Evolutionary conservation across 192 early-diverging fungal species (phyloP).

Genomic region (Mycoemilia scoparia): DNA sequence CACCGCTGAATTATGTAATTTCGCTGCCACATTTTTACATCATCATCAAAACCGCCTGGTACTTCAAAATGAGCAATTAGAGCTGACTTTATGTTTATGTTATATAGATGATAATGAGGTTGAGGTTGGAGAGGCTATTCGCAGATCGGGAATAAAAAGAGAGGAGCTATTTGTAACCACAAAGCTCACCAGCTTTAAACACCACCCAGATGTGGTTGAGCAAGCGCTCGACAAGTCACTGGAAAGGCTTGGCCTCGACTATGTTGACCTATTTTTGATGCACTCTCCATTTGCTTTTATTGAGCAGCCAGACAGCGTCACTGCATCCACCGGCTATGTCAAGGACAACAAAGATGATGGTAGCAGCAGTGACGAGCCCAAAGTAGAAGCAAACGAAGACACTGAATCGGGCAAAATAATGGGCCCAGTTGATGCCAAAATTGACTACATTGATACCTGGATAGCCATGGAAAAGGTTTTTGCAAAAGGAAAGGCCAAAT

Average conservation of each 20-base stretch:
- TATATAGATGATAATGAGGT: slow-evolving; percentile 59
- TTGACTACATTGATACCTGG: slow-evolving; percentile 33
- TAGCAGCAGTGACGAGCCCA: slow-evolving; percentile 5
- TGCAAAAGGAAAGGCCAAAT: slow-evolving; percentile 24
- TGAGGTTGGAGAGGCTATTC: slow-evolving; percentile 60
- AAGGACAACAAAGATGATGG: too few species aligned
- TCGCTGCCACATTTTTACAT: too few species aligned
- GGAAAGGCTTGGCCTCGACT: slow-evolving; percentile 41
- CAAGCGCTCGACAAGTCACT: slow-evolving; percentile 39
- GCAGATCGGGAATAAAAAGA: slow-evolving; percentile 38
- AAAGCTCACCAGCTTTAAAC: slow-evolving; percentile 51
- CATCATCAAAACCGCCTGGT: too few species aligned
- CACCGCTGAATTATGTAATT: slow-evolving; percentile 41
- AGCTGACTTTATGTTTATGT: too few species aligned
- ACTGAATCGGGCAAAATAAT: slow-evolving; percentile 11
- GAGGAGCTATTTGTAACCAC: slow-evolving; percentile 62
- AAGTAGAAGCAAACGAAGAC: slow-evolving; percentile 21
- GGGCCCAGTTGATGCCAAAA: slow-evolving; percentile 3
- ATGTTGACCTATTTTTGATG: slow-evolving; percentile 68
- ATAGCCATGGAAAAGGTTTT: slow-evolving; percentile 32
- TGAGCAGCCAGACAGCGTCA: too few species aligned
- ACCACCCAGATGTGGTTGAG: slow-evolving; percentile 39
- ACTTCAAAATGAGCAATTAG: too few species aligned
- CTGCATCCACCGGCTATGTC: too few species aligned
- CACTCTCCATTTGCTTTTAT: slow-evolving; percentile 46